Percentiles rank a stretch among this genome's conserved stretches.
These are phyloP conservation scores for Pestalotiopsis sp. DNA, from an alignment of 2,329 filamentous ascomycete species.

Conservation along the genomic window DNA sequence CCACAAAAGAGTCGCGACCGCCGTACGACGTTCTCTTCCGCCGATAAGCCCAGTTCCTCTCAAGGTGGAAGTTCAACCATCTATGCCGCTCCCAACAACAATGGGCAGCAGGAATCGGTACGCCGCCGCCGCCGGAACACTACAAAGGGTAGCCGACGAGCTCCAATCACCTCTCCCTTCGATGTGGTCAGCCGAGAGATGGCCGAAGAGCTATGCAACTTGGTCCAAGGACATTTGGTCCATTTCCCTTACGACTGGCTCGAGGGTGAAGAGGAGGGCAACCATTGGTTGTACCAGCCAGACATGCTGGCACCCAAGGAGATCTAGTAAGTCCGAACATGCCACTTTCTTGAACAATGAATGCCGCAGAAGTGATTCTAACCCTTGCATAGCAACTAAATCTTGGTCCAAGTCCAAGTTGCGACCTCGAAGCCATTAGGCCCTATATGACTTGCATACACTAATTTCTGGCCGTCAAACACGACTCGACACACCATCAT, in stretches of 20 bases:
- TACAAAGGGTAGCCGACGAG: slow-evolving; percentile 67
- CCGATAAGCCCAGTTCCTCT: slow-evolving; percentile 45
- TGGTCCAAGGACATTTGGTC: slow-evolving; percentile 87
- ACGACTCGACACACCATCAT: neutral
- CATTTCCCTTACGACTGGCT: slow-evolving; percentile 97
- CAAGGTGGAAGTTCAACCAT: slow-evolving; percentile 30
- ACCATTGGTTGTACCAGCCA: slow-evolving; percentile 96
- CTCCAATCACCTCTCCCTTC: slow-evolving; percentile 61
- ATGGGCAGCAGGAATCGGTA: slow-evolving; percentile 44
- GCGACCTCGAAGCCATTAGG: neutral
- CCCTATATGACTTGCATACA: neutral
- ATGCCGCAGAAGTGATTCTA: slow-evolving; percentile 12
- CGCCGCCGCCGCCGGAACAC: slow-evolving; percentile 67
- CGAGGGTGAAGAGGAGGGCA: slow-evolving; percentile 83
- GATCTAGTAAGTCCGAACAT: slow-evolving; percentile 74
- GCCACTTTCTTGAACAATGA: neutral
- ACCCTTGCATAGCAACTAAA: slow-evolving; percentile 22
- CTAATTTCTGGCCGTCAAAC: neutral
- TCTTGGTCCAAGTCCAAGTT: slow-evolving; percentile 7
- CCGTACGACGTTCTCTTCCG: slow-evolving; percentile 56
- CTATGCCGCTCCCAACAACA: slow-evolving; percentile 24
- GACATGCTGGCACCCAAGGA: slow-evolving; percentile 94
- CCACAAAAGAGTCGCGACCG: slow-evolving; percentile 45
- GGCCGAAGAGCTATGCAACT: slow-evolving; percentile 76
- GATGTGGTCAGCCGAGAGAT: slow-evolving; percentile 75